A percentile compares a stretch with the other conserved stretches of the same genome.
Evolutionary conservation across 2,329 filamentous ascomycete species (phyloP).

Genomic region (Fusarium fujikuroi): DNA sequence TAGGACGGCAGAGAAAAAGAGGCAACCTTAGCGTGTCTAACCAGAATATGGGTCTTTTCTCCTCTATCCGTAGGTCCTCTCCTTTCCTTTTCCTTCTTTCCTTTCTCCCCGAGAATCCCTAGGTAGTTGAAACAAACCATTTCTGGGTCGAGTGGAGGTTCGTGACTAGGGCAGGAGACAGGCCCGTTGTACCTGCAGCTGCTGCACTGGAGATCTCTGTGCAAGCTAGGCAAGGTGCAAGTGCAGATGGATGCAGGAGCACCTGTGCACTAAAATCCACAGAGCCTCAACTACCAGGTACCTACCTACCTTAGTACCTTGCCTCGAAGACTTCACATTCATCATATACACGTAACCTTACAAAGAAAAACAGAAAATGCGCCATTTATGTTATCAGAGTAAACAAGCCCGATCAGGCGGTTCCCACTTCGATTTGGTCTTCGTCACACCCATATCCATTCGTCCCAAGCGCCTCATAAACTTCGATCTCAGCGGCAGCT

Average conservation of each 20-base stretch:
- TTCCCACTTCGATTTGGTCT: neutral
- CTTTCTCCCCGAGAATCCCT: conserved; percentile 12
- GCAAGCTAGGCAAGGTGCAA: neutral
- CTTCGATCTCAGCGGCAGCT: conserved; percentile 13
- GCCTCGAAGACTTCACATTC: neutral
- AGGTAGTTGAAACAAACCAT: conserved; percentile 25
- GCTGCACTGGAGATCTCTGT: conserved; percentile 18
- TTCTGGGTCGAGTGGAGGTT: conserved; percentile 18
- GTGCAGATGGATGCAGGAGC: neutral
- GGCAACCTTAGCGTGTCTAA: conserved; percentile 14
- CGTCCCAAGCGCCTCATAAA: neutral
- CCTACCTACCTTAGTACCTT: neutral
- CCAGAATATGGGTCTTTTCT: conserved; percentile 2
- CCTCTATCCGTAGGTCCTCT: too few species aligned
- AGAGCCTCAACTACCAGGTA: conserved; percentile 1
- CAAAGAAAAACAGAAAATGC: neutral
- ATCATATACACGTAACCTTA: neutral
- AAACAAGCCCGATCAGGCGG: neutral
- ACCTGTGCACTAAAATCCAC: conserved; percentile 6
- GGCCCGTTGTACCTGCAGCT: conserved; percentile 11
- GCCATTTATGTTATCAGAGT: conserved; percentile 5
- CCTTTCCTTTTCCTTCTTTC: conserved; percentile 4
- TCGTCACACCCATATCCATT: neutral
- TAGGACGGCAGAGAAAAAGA: conserved; percentile 6
- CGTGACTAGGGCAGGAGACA: neutral